Percentiles rank a stretch among this genome's conserved stretches.
These are phyloP conservation scores for Pseudopediastrum boryanum DNA, from an alignment of 139 green algal species.

Conservation along the genomic window DNA sequence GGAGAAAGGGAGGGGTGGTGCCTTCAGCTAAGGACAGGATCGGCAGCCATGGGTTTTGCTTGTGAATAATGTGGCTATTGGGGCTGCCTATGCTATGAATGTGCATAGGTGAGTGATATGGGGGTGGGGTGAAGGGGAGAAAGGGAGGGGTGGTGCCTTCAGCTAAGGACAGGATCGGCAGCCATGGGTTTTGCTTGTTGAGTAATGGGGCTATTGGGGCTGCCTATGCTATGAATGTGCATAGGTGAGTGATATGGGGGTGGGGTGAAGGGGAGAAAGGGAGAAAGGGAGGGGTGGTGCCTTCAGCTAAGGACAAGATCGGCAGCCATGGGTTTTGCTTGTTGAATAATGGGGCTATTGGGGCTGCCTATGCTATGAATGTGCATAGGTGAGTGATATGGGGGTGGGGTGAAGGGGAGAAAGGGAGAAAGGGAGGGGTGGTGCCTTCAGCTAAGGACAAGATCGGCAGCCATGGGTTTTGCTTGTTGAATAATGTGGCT, in stretches of 20 bases:
- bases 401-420: not conserved
- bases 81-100: conserved; percentile 85
- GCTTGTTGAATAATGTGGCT: conserved; percentile 94
- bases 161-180: too few species aligned
- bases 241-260: conserved; percentile 54
- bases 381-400: conserved; percentile 63
- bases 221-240: conserved; percentile 84
- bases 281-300: not conserved
- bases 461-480: conserved; percentile 97
- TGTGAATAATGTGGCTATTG: conserved; percentile 95
- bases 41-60: conserved; percentile 96
- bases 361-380: conserved; percentile 85
- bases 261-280: not conserved
- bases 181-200: conserved; percentile 96
- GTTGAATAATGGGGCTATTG: conserved; percentile 94
- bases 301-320: too few species aligned
- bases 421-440: not conserved
- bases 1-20: not conserved
- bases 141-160: not conserved
- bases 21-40: too few species aligned
- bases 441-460: too few species aligned
- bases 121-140: not conserved
- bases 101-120: conserved; percentile 63
- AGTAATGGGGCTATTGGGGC: conserved; percentile 93
- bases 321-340: conserved; percentile 97